Evolutionary conservation across 2,329 filamentous ascomycete species (phyloP).

Genomic region (Talaromyces marneffei): DNA sequence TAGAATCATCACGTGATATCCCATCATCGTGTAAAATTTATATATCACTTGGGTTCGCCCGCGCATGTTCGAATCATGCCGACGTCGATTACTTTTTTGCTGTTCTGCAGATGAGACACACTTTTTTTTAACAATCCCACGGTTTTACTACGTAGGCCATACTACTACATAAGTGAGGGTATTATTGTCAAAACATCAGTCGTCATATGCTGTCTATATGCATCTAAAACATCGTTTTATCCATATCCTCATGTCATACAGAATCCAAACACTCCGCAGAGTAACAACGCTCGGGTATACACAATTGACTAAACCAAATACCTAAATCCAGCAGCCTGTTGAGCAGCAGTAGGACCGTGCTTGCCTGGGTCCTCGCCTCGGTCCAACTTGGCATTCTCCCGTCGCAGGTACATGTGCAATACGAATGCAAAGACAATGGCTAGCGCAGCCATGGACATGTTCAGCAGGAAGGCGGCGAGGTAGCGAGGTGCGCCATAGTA

Average conservation of each 20-base stretch:
- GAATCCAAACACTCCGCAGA: not conserved
- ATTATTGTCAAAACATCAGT: not conserved
- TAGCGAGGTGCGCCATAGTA: slow-evolving; percentile 22
- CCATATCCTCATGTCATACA: not conserved
- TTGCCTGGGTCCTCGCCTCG: slow-evolving; percentile 18
- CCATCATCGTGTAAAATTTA: not conserved
- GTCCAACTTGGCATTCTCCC: slow-evolving; percentile 21
- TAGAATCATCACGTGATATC: not conserved
- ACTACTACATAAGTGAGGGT: no score
- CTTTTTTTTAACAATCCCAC: no score
- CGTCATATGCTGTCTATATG: not conserved
- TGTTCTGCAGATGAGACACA: no score
- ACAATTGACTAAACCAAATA: slow-evolving; percentile 9
- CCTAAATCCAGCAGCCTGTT: slow-evolving; percentile 19
- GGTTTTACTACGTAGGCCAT: no score
- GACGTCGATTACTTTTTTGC: no score
- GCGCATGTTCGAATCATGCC: not conserved
- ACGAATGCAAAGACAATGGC: slow-evolving; percentile 19
- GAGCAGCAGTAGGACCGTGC: slow-evolving; percentile 20
- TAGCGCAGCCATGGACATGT: slow-evolving; percentile 18
- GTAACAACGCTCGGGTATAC: not conserved
- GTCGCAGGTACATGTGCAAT: slow-evolving; percentile 20
- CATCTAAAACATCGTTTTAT: not conserved
- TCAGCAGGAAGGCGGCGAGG: slow-evolving; percentile 21
- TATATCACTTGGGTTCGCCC: not conserved